Evolutionary conservation across 192 early-diverging fungal genomes (phyloP).

Genomic region (Chytriomyces sp.): DNA sequence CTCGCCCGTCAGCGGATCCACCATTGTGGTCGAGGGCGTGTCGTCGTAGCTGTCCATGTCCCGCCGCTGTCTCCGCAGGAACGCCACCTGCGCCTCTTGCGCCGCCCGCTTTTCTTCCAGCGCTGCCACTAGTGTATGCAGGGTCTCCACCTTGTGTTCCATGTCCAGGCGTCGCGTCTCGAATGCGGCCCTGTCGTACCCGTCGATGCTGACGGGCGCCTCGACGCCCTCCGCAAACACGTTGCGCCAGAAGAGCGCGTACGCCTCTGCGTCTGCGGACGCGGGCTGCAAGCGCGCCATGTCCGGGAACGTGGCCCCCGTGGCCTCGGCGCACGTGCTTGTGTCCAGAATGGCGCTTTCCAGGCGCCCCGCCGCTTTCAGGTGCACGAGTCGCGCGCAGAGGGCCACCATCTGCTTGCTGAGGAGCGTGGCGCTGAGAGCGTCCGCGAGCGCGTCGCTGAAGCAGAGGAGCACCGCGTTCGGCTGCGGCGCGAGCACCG

Average conservation of each 20-base stretch:
- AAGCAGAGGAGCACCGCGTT: no score
- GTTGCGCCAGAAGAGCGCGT: constrained; percentile 40
- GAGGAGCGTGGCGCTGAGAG: no score
- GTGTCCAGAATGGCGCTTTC: no score
- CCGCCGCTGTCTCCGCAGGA: constrained; percentile 36
- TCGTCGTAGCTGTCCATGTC: constrained; percentile 40
- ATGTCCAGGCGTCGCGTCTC: constrained; percentile 36
- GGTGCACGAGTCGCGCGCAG: no score
- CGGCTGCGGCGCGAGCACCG: no score
- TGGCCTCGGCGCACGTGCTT: no score
- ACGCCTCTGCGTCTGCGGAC: neutral
- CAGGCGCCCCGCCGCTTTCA: no score
- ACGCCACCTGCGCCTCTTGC: constrained; percentile 38
- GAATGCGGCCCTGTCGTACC: constrained; percentile 31
- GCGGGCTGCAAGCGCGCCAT: no score
- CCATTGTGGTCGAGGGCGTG: constrained; percentile 12
- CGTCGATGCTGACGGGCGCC: constrained; percentile 39
- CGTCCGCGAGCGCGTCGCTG: no score
- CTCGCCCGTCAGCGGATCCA: constrained; percentile 42
- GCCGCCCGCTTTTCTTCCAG: constrained; percentile 39
- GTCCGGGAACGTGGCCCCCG: no score
- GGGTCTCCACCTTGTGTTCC: constrained; percentile 25
- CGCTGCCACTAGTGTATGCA: constrained; percentile 20
- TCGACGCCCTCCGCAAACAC: constrained; percentile 43
- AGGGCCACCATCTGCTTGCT: no score